These are phyloP conservation scores for Alternaria panax DNA, from an alignment of 2,329 filamentous ascomycete species.

Conservation along the genomic window DNA sequence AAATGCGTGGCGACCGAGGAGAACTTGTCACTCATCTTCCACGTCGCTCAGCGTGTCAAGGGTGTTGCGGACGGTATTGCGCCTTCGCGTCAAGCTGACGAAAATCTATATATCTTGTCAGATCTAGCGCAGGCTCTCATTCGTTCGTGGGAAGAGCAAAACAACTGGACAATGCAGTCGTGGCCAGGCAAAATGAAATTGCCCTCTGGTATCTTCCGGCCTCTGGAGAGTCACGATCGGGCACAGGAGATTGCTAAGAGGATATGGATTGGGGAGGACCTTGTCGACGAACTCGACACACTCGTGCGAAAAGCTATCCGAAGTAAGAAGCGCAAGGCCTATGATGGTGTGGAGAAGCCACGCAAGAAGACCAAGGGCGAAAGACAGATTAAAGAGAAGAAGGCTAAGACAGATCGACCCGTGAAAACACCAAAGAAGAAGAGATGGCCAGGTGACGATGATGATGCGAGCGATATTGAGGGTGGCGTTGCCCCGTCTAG, in stretches of 20 bases:
- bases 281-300: constrained; percentile 77
- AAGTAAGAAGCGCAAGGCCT: constrained; percentile 58
- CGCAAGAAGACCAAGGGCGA: constrained; percentile 47
- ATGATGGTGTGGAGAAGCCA: constrained; percentile 34
- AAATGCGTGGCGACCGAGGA: constrained; percentile 81
- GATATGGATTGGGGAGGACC: constrained; percentile 79
- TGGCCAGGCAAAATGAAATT: constrained; percentile 82
- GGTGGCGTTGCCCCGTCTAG: constrained; percentile 43
- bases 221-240: constrained; percentile 76
- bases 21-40: constrained; percentile 87
- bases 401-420: constrained; percentile 35
- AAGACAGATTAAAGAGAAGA: constrained; percentile 43
- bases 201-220: constrained; percentile 78
- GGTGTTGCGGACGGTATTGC: constrained; percentile 83
- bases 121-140: constrained; percentile 86
- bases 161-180: constrained; percentile 84
- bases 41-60: constrained; percentile 92
- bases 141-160: constrained; percentile 83
- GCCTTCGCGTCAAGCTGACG: constrained; percentile 60
- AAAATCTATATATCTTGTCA: constrained; percentile 83
- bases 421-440: constrained; percentile 51
- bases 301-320: constrained; percentile 75
- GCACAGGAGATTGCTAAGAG: constrained; percentile 88
- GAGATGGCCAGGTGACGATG: constrained; percentile 39
- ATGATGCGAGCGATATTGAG: constrained; percentile 45